Base-by-base conservation (phyloP, 2,329 filamentous ascomycete species). In the Aspergillus fijiensis region DNA sequence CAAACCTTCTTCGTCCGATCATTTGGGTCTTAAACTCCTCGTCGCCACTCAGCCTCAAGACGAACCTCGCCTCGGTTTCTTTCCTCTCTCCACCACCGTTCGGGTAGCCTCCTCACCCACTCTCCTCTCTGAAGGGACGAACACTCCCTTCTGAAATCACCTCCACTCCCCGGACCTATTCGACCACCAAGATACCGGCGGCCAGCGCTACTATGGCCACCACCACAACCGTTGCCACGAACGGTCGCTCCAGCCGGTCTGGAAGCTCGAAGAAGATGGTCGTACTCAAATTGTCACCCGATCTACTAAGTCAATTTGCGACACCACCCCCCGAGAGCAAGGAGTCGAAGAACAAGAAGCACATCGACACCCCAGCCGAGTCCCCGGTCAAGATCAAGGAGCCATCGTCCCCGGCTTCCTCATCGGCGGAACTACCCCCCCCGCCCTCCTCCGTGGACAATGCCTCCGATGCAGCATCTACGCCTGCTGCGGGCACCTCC, bases 381-480 rank as follows among this genome's bases (percentile, higher is more conserved):
- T 63, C 65, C 57, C 63, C 66, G 48, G 50, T 62, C 42, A 74
- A 75, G 61, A 58, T 61, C 47, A 66, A 69, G 31, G 70, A 74
- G 47, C 68, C 70, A 10, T 70, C 74, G 42, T 77, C 78, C 11
- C 74, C 76, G 16, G 71, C 77, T 14, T 73, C 72, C 14, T 74
- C 73, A 19, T 67, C 72, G 14, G 72, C 73, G 35, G 72, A 74
- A 39, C 69, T 70, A n/a, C 63, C 65, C 1, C 65, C 70, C 42
- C 74, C 76, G 47, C 67, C 72, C 12, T 74, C 76, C 5, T 77
- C 76, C 6, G 71, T 74, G 35, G 78, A 79, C 65, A 75, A 75
- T 65, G 76, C 70, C 21, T 78, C 76, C 31, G 76, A 79, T 63
- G 70, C 70, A 50, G 72, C 67, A 39, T 77, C 75, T 45, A 77